These are phyloP conservation scores for Rhodotorula graminis DNA, from an alignment of 768 basidiomycete species.

Conservation along the genomic window DNA sequence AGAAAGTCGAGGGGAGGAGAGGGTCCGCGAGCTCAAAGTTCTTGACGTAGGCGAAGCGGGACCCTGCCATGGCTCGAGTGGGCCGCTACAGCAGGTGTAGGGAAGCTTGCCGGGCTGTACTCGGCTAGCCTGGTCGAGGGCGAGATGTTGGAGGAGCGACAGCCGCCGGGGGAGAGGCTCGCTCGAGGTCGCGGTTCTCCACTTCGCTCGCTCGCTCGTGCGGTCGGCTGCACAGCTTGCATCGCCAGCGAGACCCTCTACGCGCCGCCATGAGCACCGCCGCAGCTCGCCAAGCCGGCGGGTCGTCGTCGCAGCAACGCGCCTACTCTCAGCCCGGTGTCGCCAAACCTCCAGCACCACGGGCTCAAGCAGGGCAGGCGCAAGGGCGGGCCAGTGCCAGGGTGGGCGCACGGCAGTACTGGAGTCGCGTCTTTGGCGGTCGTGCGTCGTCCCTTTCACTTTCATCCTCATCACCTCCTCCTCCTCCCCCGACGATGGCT, in stretches of 20 bases:
- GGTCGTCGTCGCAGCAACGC: background rate
- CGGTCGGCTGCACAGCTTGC: background rate
- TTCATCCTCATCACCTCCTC: no score
- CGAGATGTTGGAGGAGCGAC: background rate
- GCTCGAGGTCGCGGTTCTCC: background rate
- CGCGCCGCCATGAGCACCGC: background rate
- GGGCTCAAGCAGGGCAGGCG: background rate
- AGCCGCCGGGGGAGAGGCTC: no score
- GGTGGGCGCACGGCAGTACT: slow-evolving; percentile 2
- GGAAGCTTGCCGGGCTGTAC: no score
- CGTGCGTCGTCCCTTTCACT: slow-evolving; percentile 5
- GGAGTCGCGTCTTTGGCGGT: slow-evolving; percentile 7
- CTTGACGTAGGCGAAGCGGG: slow-evolving; percentile 86
- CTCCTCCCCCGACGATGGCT: background rate
- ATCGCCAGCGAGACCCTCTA: no score
- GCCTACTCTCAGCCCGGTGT: slow-evolving; percentile 7
- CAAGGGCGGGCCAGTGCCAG: background rate
- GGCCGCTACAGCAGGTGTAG: background rate
- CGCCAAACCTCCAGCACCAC: background rate
- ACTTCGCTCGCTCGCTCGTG: background rate
- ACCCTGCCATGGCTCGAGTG: slow-evolving; percentile 70
- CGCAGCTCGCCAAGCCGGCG: background rate
- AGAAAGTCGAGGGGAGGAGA: slow-evolving; percentile 73
- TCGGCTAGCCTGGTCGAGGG: no score
- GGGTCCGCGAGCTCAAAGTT: slow-evolving; percentile 83